A percentile compares a stretch with the other conserved stretches of the same genome.
Evolutionary conservation across 129 eudicot species (phyloP).

Genomic region (Helianthus tuberosus): DNA sequence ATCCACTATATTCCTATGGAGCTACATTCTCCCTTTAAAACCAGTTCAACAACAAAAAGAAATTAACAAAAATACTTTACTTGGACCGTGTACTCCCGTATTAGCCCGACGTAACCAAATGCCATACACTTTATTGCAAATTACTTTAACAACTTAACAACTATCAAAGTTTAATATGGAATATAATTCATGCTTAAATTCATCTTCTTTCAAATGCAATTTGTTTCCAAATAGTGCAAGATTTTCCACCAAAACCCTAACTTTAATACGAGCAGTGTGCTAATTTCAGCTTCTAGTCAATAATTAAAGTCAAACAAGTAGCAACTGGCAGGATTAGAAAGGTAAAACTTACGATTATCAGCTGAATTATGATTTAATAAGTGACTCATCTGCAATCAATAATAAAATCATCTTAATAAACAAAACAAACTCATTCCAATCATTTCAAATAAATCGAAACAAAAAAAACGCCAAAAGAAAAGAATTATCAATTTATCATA

Average conservation of each 20-base stretch:
- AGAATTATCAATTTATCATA: background rate
- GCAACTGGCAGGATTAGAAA: background rate
- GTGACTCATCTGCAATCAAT: slow-evolving; percentile 51
- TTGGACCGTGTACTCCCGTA: background rate
- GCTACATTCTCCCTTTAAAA: slow-evolving; percentile 16
- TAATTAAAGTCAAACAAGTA: background rate
- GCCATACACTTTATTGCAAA: background rate
- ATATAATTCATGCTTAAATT: background rate
- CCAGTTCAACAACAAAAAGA: background rate
- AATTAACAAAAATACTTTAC: background rate
- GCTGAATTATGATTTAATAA: slow-evolving; percentile 41
- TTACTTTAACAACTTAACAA: background rate
- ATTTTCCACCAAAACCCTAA: background rate
- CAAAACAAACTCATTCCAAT: background rate
- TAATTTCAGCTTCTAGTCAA: slow-evolving; percentile 9
- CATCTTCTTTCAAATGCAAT: slow-evolving; percentile 10
- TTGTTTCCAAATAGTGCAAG: slow-evolving; percentile 10
- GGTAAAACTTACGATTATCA: slow-evolving; percentile 44
- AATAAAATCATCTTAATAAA: background rate
- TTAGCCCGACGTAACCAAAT: background rate
- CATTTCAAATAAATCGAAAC: background rate
- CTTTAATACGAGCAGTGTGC: background rate
- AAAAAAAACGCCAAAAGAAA: background rate
- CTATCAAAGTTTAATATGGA: background rate
- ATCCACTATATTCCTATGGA: background rate